Percentiles rank a stretch among this genome's conserved stretches.
phyloP scores from a whole-genome alignment of 2,329 filamentous ascomycete species.

The Bipolaris oryzae region DNA sequence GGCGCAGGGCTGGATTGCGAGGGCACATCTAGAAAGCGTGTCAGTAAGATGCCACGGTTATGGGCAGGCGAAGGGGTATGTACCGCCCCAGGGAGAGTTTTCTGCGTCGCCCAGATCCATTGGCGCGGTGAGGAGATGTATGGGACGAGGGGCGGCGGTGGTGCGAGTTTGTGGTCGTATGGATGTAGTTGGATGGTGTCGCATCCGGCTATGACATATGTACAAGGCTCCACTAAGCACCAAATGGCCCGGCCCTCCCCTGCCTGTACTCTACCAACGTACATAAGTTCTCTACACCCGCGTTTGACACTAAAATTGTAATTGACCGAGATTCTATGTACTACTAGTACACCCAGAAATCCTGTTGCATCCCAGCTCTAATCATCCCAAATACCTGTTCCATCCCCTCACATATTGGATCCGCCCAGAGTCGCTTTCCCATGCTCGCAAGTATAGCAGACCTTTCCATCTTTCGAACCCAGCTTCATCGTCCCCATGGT shows the following conservation, averaged over 20 bases:
- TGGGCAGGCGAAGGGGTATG: constrained; percentile 3
- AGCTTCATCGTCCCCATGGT: constrained; percentile 51
- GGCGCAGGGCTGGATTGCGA: constrained; percentile 52
- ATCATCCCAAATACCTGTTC: not conserved
- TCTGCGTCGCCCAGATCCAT: constrained; percentile 53
- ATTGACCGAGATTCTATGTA: not conserved
- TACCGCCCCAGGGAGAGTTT: constrained; percentile 53
- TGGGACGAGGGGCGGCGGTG: constrained; percentile 14
- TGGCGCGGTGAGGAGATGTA: constrained; percentile 26
- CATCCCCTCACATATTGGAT: constrained; percentile 24
- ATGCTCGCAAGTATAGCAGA: constrained; percentile 50
- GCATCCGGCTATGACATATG: constrained; percentile 4
- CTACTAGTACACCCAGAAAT: not conserved
- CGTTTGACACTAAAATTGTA: not conserved
- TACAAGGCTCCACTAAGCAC: constrained; percentile 3
- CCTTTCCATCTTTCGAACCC: constrained; percentile 43
- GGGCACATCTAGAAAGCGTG: constrained; percentile 51
- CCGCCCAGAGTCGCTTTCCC: constrained; percentile 40
- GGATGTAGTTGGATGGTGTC: constrained; percentile 1
- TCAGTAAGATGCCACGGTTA: constrained; percentile 20
- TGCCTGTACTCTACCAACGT: too few species aligned
- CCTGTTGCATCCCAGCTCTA: not conserved
- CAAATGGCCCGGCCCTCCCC: not conserved
- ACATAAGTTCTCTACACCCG: not conserved
- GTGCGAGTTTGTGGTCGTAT: constrained; percentile 3